Evolutionary conservation across 2,329 filamentous ascomycete genomes (phyloP), one percentile per base, ranked within the genome.

Genomic region (Colletotrichum sidae): DNA sequence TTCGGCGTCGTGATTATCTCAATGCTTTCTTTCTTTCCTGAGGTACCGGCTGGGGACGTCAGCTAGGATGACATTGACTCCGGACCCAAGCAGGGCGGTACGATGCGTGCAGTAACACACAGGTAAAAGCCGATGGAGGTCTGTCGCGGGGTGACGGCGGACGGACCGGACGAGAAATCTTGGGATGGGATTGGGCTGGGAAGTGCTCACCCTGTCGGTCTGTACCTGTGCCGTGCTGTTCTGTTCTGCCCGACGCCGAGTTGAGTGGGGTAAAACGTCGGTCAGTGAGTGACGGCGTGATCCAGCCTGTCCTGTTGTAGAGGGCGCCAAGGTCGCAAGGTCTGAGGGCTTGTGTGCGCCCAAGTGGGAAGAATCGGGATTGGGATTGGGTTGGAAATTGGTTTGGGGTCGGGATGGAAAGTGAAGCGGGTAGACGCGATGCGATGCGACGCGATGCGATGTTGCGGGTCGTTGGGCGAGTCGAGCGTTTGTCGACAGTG

Each of bases 301-400:
- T 44, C 63, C 63, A 66, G 63, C 57, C 10, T 58, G 35, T 12
- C 63, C 52, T 52, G 47, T 57, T 63, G 47, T 25, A 25, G 25
- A 25, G 63, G 47, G 41, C 47, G 63, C 63, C 63, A 66, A 66
- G 25, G 63, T 63, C 59, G 45, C 63, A 53, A 57, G 49, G 47
- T 62, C 56, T 13, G 63, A 25, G 52, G 49, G 62, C 47, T 66
- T 46, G 63, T 63, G 57, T 66, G 52, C 46, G 49, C 47, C 37
- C 25, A 42, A 35, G 42, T 17, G 53, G 15, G 25, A 34, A 44
- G 38, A 12, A 45, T n/a, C 25, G 44, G 25, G 47, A 39, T 58
- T 49, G 63, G 34, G 63, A 59, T 66, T 47, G 49, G 60, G 54
- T 55, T 64, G 60, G 49, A 37, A 6, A 44, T 41, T 4, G 53